A percentile compares a stretch with the other conserved stretches of the same genome.
These are phyloP conservation scores for Camellia granthamiana DNA, from an alignment of 148 eudicot species.

Conservation along the genomic window DNA sequence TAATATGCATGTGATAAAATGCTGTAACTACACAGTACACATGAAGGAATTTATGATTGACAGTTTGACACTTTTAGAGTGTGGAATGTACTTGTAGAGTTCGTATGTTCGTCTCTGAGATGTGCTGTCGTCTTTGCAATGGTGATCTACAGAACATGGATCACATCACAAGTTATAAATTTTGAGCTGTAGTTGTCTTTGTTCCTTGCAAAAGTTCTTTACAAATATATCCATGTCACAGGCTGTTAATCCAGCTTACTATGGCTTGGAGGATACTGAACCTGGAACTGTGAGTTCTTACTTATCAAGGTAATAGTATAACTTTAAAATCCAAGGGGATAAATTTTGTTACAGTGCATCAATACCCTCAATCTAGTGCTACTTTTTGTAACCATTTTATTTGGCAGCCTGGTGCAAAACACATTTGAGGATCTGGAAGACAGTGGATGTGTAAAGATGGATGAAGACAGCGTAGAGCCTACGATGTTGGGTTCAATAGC, in stretches of 20 bases:
- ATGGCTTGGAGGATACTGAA: constrained; percentile 78
- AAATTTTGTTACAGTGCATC: constrained; percentile 3
- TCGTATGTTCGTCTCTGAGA: not conserved
- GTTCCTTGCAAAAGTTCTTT: constrained; percentile 3
- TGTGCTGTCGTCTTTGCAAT: not conserved
- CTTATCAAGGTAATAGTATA: constrained; percentile 63
- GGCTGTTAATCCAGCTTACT: constrained; percentile 93
- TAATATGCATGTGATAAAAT: not conserved
- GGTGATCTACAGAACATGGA: not conserved
- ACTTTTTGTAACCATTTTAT: constrained; percentile 12
- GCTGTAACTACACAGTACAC: not conserved
- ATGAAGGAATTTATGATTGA: not conserved
- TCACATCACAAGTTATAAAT: not conserved
- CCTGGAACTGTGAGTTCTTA: constrained; percentile 73
- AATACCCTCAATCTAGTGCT: not conserved
- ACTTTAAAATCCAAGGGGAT: not conserved
- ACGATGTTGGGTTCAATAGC: constrained; percentile 93
- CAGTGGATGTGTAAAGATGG: constrained; percentile 85
- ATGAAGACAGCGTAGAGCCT: constrained; percentile 78
- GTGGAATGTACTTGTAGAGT: not conserved
- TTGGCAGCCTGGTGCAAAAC: constrained; percentile 71
- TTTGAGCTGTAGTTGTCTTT: not conserved
- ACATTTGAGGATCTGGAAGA: constrained; percentile 98
- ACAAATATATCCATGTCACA: constrained; percentile 25
- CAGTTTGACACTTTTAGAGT: not conserved